A percentile compares a stretch with the other conserved stretches of the same genome.
Evolutionary conservation across 1,139 yeast genomes (phyloP).

Genomic region (Kurtzmaniella natalensis): DNA sequence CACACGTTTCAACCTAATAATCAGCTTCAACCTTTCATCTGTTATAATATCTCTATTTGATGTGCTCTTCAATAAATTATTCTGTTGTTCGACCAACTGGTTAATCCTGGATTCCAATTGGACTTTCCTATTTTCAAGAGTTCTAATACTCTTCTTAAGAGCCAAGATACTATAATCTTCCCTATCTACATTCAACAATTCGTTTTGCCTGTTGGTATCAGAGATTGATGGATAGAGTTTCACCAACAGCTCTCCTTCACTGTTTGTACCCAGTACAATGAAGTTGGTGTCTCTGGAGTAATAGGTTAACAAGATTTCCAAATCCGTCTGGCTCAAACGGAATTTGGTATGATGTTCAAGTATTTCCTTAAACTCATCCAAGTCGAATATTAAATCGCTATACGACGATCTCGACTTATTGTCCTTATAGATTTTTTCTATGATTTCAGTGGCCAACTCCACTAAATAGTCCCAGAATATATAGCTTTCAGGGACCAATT

Average conservation of each 20-base stretch:
- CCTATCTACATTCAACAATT: constrained; percentile 15
- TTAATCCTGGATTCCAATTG: constrained; percentile 20
- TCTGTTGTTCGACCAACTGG: constrained; percentile 17
- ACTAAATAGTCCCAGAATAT: constrained; percentile 22
- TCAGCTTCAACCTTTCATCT: constrained; percentile 2
- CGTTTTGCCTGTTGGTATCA: neutral
- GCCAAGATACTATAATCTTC: constrained; percentile 29
- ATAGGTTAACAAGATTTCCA: constrained; percentile 22
- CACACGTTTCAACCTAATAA: constrained; percentile 17
- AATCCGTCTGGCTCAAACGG: constrained; percentile 18
- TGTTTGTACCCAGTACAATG: constrained; percentile 12
- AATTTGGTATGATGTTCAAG: constrained; percentile 8
- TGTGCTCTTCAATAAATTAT: constrained; percentile 6
- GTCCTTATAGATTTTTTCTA: neutral
- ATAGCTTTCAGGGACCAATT: constrained; percentile 20
- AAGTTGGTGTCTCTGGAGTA: constrained; percentile 19
- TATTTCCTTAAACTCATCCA: constrained; percentile 4
- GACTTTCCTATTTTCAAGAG: constrained; percentile 16
- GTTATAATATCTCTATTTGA: constrained; percentile 1
- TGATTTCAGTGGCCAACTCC: constrained; percentile 11
- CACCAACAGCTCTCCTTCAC: constrained; percentile 15
- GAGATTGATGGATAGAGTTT: constrained; percentile 16
- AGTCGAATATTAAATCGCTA: constrained; percentile 19
- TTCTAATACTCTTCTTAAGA: constrained; percentile 19
- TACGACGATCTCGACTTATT: neutral